These are phyloP conservation scores for Mycosphaerella sp. DNA, from an alignment of 2,329 filamentous ascomycete species.

Conservation along the genomic window DNA sequence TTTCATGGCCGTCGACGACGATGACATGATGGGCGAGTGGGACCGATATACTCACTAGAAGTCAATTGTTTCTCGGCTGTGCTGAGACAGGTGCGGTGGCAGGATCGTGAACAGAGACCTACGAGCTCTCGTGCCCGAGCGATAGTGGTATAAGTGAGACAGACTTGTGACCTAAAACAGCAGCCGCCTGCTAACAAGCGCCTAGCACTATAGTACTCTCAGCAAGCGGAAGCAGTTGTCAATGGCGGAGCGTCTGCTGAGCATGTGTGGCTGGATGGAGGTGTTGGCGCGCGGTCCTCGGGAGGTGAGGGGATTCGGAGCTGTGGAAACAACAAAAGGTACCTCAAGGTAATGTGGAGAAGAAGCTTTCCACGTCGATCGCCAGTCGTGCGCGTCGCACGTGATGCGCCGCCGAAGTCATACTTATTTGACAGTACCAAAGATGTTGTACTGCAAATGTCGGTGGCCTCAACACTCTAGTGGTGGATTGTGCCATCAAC, in stretches of 20 bases:
- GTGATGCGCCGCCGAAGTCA: neutral
- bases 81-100: constrained; percentile 6
- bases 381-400: neutral
- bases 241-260: constrained; percentile 7
- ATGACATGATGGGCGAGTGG: constrained; percentile 48
- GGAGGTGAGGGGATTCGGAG: neutral
- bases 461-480: neutral
- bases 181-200: neutral
- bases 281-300: neutral
- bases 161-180: neutral
- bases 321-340: neutral
- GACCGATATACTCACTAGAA: constrained; percentile 11
- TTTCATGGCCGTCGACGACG: constrained; percentile 45
- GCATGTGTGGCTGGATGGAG: neutral
- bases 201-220: neutral
- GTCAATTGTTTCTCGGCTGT: constrained; percentile 11
- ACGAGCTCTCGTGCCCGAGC: neutral
- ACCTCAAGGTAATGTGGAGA: neutral
- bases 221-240: neutral
- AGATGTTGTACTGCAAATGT: neutral
- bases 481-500: neutral
- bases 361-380: neutral
- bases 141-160: constrained; percentile 15
- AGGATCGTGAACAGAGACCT: neutral
- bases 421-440: neutral